Evolutionary conservation across 768 basidiomycete species (phyloP).

Genomic region (Boletus speciosus): DNA sequence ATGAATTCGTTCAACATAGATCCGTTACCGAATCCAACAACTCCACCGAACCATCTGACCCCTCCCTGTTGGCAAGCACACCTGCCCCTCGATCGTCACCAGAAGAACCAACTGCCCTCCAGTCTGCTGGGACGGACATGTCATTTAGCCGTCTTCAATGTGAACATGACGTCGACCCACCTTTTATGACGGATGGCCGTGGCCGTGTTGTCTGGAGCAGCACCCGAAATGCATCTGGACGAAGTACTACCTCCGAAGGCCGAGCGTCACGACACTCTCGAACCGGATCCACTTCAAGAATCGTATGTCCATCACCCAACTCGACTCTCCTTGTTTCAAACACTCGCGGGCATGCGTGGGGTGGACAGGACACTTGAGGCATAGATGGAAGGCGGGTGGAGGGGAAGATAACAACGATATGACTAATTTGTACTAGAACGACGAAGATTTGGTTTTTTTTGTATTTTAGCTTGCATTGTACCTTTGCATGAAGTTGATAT

Average conservation of each 20-base stretch:
- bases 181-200: constrained; percentile 63
- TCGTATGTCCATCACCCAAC: constrained; percentile 13
- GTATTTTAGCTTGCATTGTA: constrained; percentile 13
- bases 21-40: background rate
- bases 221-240: constrained; percentile 19
- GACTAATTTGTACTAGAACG: constrained; percentile 7
- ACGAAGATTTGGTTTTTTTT: background rate
- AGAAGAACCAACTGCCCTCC: background rate
- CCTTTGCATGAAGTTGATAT: background rate
- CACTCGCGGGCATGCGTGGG: constrained; percentile 16
- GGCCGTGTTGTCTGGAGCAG: constrained; percentile 54
- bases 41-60: background rate
- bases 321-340: constrained; percentile 6
- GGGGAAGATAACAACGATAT: constrained; percentile 11
- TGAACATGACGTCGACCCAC: constrained; percentile 40
- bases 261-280: constrained; percentile 22
- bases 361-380: constrained; percentile 20
- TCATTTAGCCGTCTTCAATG: constrained; percentile 15
- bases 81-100: background rate
- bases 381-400: constrained; percentile 17
- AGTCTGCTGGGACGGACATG: constrained; percentile 5
- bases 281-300: constrained; percentile 18
- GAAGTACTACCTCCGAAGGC: constrained; percentile 17
- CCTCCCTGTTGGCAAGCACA: background rate
- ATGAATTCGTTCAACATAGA: background rate